A percentile compares a stretch with the other conserved stretches of the same genome.
phyloP scores from a whole-genome alignment of 331 rosid genomes.

The Malus hybrid region DNA sequence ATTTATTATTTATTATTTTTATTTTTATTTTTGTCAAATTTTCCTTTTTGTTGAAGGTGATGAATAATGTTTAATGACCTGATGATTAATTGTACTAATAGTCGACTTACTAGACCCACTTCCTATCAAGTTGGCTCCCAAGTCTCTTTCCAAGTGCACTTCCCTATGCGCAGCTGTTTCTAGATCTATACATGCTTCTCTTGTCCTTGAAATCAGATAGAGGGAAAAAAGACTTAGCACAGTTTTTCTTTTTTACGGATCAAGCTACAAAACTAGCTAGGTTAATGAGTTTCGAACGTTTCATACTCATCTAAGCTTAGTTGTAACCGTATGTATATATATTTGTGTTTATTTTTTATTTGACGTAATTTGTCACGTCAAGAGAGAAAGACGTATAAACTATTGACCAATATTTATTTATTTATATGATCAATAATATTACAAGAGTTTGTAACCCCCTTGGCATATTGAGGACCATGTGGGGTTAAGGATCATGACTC shows the following conservation, averaged over 20 bases:
- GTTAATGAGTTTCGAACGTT: not conserved
- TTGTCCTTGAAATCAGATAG: not conserved
- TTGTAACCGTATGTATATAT: no score
- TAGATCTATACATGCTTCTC: not conserved
- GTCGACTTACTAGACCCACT: slow-evolving; percentile 17
- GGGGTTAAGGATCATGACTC: not conserved
- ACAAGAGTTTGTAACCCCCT: not conserved
- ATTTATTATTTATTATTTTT: no score
- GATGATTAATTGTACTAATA: slow-evolving; percentile 7
- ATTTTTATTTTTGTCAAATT: no score
- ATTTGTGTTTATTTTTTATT: no score
- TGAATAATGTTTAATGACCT: slow-evolving; percentile 1
- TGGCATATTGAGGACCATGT: slow-evolving; percentile 5
- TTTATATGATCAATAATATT: not conserved
- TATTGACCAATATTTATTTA: not conserved
- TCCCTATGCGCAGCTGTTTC: not conserved
- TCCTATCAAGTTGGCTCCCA: slow-evolving; percentile 2
- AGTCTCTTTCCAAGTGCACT: slow-evolving; percentile 27
- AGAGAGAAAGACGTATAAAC: not conserved
- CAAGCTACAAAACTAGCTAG: not conserved
- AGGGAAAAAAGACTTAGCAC: not conserved
- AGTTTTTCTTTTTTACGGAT: not conserved
- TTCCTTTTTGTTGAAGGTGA: slow-evolving; percentile 4
- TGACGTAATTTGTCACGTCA: not conserved
- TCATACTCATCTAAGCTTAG: not conserved